A percentile compares a stretch with the other conserved stretches of the same genome.
Evolutionary conservation across 2,329 filamentous ascomycete species (phyloP).

Genomic region (Fusarium pseudoanthophilum): DNA sequence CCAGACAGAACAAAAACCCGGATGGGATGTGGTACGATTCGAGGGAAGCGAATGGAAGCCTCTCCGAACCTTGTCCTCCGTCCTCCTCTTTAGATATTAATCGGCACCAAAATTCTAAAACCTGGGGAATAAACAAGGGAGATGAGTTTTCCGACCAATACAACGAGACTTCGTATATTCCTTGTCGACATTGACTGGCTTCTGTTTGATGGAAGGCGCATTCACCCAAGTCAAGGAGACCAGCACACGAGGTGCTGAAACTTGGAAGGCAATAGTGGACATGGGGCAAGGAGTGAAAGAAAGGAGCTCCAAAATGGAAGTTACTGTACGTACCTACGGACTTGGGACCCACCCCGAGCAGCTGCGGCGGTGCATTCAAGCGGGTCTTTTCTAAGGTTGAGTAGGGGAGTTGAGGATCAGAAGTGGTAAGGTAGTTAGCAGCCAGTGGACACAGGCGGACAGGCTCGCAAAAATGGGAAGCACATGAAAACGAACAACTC

Average conservation of each 20-base stretch:
- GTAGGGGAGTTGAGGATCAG: neutral
- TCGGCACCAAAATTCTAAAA: conserved; percentile 20
- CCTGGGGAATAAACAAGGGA: conserved; percentile 25
- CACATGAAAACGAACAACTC: conserved; percentile 38
- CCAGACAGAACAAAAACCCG: conserved; percentile 14
- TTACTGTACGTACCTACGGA: conserved; percentile 6
- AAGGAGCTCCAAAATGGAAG: conserved; percentile 25
- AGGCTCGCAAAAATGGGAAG: conserved; percentile 32
- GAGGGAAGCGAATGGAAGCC: conserved; percentile 22
- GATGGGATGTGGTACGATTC: conserved; percentile 25
- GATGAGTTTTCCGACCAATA: conserved; percentile 7
- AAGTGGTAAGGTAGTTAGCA: neutral
- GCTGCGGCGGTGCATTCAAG: conserved; percentile 23
- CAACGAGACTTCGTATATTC: conserved; percentile 5
- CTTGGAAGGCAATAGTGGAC: neutral
- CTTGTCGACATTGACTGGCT: neutral
- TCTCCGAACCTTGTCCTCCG: conserved; percentile 10
- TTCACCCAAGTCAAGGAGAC: conserved; percentile 9
- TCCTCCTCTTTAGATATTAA: neutral
- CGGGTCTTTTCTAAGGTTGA: conserved; percentile 13
- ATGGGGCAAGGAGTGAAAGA: conserved; percentile 19
- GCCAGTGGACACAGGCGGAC: conserved; percentile 1
- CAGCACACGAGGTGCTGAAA: conserved; percentile 8
- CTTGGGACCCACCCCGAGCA: conserved; percentile 25
- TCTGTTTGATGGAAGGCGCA: neutral